These are phyloP conservation scores for Zychaea mexicana DNA, from an alignment of 371 early-diverging fungal species.

Conservation along the genomic window DNA sequence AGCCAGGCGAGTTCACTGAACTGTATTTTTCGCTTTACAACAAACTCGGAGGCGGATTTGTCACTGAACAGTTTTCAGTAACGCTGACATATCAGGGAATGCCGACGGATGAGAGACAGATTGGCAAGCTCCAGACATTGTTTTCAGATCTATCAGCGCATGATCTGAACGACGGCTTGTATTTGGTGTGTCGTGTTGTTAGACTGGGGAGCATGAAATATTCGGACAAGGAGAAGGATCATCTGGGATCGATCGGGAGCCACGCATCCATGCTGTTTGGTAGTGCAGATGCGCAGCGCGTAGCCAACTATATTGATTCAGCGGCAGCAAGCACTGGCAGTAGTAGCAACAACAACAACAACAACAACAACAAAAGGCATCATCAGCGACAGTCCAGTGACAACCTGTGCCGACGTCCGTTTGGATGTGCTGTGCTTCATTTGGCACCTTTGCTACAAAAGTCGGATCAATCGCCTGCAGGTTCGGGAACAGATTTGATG, in stretches of 20 bases:
- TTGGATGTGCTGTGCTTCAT: constrained; percentile 68
- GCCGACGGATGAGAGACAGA: constrained; percentile 56
- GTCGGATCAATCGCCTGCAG: constrained; percentile 13
- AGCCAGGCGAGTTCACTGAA: constrained; percentile 65
- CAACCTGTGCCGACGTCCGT: constrained; percentile 54
- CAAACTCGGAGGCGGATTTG: constrained; percentile 39
- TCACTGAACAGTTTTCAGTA: constrained; percentile 70
- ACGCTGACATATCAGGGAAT: constrained; percentile 58
- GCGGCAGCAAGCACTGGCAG: neutral
- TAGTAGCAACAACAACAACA: too few species aligned
- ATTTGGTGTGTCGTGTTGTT: constrained; percentile 67
- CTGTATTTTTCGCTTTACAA: constrained; percentile 70
- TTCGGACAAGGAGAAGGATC: constrained; percentile 52
- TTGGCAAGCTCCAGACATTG: constrained; percentile 54
- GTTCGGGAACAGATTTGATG: constrained; percentile 1
- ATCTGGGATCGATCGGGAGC: constrained; percentile 23
- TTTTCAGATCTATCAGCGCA: constrained; percentile 61
- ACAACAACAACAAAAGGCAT: neutral
- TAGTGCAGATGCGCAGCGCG: constrained; percentile 17
- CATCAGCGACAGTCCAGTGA: constrained; percentile 6
- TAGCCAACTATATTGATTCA: neutral
- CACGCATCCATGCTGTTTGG: constrained; percentile 35
- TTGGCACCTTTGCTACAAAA: constrained; percentile 43
- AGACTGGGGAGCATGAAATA: constrained; percentile 66
- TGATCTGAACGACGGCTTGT: constrained; percentile 56